phyloP scores from a whole-genome alignment of 2,329 filamentous ascomycete genomes.

The Mycocentrospora acerina region DNA sequence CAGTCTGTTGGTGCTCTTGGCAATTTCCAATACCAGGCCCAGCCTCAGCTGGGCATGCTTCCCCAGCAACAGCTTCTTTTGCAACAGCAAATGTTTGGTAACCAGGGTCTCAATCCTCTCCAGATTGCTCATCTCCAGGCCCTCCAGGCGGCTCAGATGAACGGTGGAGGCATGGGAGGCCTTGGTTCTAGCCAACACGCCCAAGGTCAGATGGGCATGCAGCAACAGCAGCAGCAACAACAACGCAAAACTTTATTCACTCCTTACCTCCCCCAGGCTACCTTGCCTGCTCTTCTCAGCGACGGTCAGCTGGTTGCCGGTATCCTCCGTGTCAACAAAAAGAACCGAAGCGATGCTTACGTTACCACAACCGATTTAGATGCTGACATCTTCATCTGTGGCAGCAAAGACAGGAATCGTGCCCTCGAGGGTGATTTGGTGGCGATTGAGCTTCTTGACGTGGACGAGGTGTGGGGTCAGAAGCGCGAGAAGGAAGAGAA shows the following conservation, averaged over 20 bases:
- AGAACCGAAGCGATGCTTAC: conserved; percentile 98
- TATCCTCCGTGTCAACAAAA: conserved; percentile 98
- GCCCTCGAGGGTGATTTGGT: conserved; percentile 95
- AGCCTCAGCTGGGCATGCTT: conserved; percentile 84
- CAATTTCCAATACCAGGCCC: conserved; percentile 83
- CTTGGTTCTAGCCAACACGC: conserved; percentile 70
- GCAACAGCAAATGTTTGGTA: conserved; percentile 82
- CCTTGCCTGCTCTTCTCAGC: conserved; percentile 81
- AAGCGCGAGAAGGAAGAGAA: conserved; percentile 99
- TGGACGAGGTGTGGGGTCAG: conserved; percentile 97
- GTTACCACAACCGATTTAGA: conserved; percentile 93
- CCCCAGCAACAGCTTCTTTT: conserved; percentile 81
- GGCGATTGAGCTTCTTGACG: conserved; percentile 91
- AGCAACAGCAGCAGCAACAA: conserved; percentile 87
- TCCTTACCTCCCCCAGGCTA: conserved; percentile 93
- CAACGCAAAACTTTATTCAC: conserved; percentile 98
- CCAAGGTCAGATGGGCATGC: conserved; percentile 60
- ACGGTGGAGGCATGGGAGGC: conserved; percentile 69
- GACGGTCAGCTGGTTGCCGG: conserved; percentile 95
- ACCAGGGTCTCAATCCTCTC: conserved; percentile 70
- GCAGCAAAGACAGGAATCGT: conserved; percentile 97
- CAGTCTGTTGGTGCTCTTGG: conserved; percentile 77
- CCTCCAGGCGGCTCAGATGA: conserved; percentile 84
- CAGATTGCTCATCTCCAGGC: conserved; percentile 90
- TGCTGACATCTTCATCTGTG: conserved; percentile 98